These are phyloP conservation scores for Candida vaughaniae DNA, from an alignment of 805 yeast species.

Conservation along the genomic window DNA sequence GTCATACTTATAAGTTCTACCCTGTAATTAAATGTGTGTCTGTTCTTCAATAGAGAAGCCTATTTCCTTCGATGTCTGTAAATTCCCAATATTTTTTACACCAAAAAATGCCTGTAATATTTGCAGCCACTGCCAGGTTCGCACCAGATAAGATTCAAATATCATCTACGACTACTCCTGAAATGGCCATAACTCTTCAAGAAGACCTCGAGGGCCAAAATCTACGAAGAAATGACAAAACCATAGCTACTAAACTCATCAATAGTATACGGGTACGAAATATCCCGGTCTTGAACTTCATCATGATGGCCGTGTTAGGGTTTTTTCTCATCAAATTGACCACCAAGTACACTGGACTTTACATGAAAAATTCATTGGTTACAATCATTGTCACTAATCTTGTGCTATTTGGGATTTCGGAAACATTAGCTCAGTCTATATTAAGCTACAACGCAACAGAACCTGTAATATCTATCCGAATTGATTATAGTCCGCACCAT, in stretches of 20 bases:
- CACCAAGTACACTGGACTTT: slow-evolving; percentile 56
- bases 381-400: slow-evolving; percentile 81
- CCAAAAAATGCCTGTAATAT: too few species aligned
- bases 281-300: slow-evolving; percentile 57
- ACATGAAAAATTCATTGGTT: slow-evolving; percentile 62
- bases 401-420: slow-evolving; percentile 86
- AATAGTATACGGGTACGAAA: slow-evolving; percentile 41
- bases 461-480: slow-evolving; percentile 20
- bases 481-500: slow-evolving; percentile 2
- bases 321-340: slow-evolving; percentile 52
- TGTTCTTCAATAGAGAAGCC: too few species aligned
- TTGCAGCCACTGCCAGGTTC: too few species aligned
- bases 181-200: slow-evolving; percentile 16
- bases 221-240: neutral
- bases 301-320: slow-evolving; percentile 50
- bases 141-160: too few species aligned
- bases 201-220: slow-evolving; percentile 6
- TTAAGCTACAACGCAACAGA: slow-evolving; percentile 23
- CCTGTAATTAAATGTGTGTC: too few species aligned
- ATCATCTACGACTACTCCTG: too few species aligned
- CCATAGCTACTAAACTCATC: slow-evolving; percentile 20
- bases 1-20: too few species aligned
- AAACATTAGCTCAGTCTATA: slow-evolving; percentile 80
- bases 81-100: too few species aligned
- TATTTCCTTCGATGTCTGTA: too few species aligned